Conservation (phyloP, 2,329 filamentous ascomycete genomes). For the Penicillium corylophilum region DNA sequence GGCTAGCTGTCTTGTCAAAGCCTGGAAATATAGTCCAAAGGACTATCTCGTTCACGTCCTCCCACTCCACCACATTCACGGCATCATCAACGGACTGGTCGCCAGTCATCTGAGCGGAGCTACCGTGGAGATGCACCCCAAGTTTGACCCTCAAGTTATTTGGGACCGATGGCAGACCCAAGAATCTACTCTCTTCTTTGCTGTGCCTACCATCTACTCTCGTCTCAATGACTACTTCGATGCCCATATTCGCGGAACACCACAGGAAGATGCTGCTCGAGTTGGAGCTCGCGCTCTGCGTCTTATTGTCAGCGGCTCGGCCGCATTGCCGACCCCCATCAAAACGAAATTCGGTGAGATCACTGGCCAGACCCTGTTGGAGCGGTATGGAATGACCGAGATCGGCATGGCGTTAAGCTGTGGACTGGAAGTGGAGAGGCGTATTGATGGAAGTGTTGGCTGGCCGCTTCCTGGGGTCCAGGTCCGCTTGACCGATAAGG, state of each 20-base stretch:
- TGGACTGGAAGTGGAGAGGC: constrained; percentile 39
- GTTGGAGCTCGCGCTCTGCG: constrained; percentile 36
- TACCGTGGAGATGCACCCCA: constrained; percentile 50
- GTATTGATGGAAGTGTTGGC: constrained; percentile 51
- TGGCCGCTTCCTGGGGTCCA: constrained; percentile 50
- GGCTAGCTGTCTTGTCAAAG: constrained; percentile 30
- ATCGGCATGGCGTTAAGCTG: constrained; percentile 52
- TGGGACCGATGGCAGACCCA: constrained; percentile 48
- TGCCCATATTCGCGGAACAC: constrained; percentile 36
- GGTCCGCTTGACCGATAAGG: constrained; percentile 46
- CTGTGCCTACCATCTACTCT: constrained; percentile 54
- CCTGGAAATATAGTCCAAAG: constrained; percentile 31
- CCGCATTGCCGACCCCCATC: constrained; percentile 43
- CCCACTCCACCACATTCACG: constrained; percentile 53
- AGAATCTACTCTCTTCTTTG: constrained; percentile 50
- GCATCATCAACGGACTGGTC: constrained; percentile 51
- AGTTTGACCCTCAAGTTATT: constrained; percentile 46
- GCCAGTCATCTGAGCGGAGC: constrained; percentile 48
- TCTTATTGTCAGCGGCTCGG: constrained; percentile 44
- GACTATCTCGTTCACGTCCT: constrained; percentile 52
- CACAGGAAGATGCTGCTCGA: constrained; percentile 32
- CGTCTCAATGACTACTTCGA: constrained; percentile 49
- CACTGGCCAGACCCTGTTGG: constrained; percentile 44
- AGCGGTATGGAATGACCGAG: constrained; percentile 53
- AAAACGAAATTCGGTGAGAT: constrained; percentile 43